Percentiles rank a stretch among this genome's conserved stretches.
These are phyloP conservation scores for Fusarium equiseti DNA, from an alignment of 2,329 filamentous ascomycete genomes.

Conservation along the genomic window DNA sequence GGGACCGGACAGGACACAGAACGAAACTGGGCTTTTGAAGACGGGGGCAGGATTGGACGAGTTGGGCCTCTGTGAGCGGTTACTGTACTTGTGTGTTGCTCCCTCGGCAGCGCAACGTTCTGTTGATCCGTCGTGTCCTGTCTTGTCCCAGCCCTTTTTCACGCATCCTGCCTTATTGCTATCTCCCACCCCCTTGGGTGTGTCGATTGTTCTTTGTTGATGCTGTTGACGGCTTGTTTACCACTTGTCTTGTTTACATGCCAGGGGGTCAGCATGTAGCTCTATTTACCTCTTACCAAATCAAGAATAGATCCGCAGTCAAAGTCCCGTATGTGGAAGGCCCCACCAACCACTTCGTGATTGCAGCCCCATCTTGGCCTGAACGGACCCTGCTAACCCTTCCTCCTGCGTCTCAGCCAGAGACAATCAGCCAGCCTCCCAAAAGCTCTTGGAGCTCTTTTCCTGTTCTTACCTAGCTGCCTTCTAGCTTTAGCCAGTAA, in stretches of 20 bases:
- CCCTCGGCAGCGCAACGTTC: constrained; percentile 37
- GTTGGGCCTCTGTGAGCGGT: constrained; percentile 19
- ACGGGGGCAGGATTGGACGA: constrained; percentile 51
- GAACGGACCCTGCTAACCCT: constrained; percentile 35
- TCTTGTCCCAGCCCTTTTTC: constrained; percentile 27
- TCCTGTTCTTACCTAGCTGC: constrained; percentile 31
- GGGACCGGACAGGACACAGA: constrained; percentile 47
- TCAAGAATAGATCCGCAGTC: constrained; percentile 28
- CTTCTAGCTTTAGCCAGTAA: constrained; percentile 42
- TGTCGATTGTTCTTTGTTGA: constrained; percentile 42
- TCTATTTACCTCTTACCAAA: constrained; percentile 44
- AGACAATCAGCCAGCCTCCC: constrained; percentile 31
- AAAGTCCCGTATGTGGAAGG: constrained; percentile 23
- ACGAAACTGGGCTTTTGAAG: constrained; percentile 57
- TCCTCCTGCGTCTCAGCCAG: constrained; percentile 46
- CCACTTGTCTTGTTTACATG: constrained; percentile 46
- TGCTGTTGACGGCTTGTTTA: constrained; percentile 28
- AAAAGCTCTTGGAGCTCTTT: constrained; percentile 43
- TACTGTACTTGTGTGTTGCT: constrained; percentile 34
- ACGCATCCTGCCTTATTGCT: constrained; percentile 20
- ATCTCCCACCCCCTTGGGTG: constrained; percentile 35
- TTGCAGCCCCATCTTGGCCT: constrained; percentile 29
- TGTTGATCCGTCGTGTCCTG: constrained; percentile 37
- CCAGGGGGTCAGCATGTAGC: constrained; percentile 26
- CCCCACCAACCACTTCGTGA: constrained; percentile 23